Base-by-base conservation (phyloP, 1,284 basidiomycete species). In the Filobasidium uniguttulatum region DNA sequence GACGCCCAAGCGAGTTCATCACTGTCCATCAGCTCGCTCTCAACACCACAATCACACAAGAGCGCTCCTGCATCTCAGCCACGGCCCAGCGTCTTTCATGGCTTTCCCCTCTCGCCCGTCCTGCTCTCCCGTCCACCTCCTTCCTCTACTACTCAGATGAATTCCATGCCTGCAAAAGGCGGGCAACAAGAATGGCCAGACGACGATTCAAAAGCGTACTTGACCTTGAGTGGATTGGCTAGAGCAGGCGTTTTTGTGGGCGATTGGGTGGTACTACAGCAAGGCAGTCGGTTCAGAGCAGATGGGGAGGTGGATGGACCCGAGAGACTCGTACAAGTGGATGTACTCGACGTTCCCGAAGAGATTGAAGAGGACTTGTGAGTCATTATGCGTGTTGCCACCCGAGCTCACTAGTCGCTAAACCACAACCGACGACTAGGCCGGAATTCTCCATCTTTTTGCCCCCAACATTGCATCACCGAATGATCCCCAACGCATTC, bases 181-280 rank as follows among this genome's bases (percentile, higher is more conserved):
- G 55, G 46, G 44, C 20, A 47, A 29, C 58, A 31, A 48, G 49
- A 28, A 22, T 47, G 43, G 44, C 50, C 49, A 28, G 55, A 50
- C 19, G 56, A 52, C 22, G 60, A 62, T 12, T 57, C 58, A 20
- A 58, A 63, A 9, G 64, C 59, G 48, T 68, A 64, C 61, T 56
- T 69, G 4, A 61, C 60, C 9, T 61, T 66, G 2, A 63, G 71
- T 17, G 81, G 85, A 47, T 72, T 96, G 15, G 79, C 79, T 10
- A 73, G 75, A 44, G 68, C 88, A 25, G 89, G 88, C 0, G 69
- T 85, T 3, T 77, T 91, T 56, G 80, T 81, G 57, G 85, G 85
- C 29, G 87, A 94, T 64, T 93, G 89, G 89, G 88, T 86, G 60
- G 23, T 31, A 7, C 47, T 41, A 35, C 28, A 17, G 51, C 20